Base-by-base conservation (phyloP, 1,284 basidiomycete species). In the Fistulina hepatica region DNA sequence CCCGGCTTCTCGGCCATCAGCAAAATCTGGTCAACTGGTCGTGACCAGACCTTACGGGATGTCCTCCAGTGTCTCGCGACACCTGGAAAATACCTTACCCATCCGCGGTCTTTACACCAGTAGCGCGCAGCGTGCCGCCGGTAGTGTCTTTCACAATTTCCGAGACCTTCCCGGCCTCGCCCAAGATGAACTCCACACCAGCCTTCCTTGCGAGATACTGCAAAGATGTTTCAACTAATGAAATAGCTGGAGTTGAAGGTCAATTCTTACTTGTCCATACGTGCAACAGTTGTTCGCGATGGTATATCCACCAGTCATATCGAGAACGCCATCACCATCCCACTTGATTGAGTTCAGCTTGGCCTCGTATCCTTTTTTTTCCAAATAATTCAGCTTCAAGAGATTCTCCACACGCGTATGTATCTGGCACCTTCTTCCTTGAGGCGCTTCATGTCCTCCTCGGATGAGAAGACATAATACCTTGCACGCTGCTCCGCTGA, bases 161-260 rank as follows among this genome's bases (percentile, higher is more conserved):
- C 4, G 19, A 13, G 15, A 15, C 28, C 28, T 31, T 31, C 9
- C 28, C 28, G 10, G 28, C 4, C 9, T 11, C 28, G 13, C 28
- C 28, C 6, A 31, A 31, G 3, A 31, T 19, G 28, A 31, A 31
- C 13, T 31, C 19, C 15, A 31, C 28, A 19, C 28, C 28, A 15
- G 28, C 28, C 28, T 31, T 31, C 10, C 15, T 31, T 13, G 15
- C 15, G 28, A 31, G 28, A 16, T 31, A 31, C 28, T 31, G 28
- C 13, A 4, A 31, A 13, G 19, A 15, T 10, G 15, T 11, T 4
- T n/a, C n/a, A n/a, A n/a, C n/a, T n/a, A n/a, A n/a, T n/a, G 8
- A 31, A 8, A 31, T 8, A 11, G 10, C 3, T 16, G 6, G n/a
- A n/a, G n/a, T n/a, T n/a, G n/a, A n/a, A n/a, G n/a, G n/a, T n/a